Percentiles rank a stretch among this genome's conserved stretches.
These are phyloP conservation scores for Psilocybe cyanescens DNA, from an alignment of 768 basidiomycete species.

Conservation along the genomic window DNA sequence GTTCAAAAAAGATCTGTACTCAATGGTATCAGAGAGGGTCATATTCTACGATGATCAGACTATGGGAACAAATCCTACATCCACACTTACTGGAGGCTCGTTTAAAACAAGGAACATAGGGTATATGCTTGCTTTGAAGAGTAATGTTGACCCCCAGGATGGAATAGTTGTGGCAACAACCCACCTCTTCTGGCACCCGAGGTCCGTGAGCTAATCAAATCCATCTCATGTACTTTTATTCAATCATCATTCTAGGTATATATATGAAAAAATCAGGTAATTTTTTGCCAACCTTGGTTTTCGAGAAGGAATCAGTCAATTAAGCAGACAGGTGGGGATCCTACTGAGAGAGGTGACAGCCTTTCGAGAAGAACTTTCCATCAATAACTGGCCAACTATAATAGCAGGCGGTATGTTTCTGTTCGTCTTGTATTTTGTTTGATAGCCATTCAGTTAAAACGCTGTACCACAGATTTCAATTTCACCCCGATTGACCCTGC, in stretches of 20 bases:
- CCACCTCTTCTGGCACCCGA: conserved; percentile 96
- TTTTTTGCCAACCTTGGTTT: neutral
- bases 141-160: conserved; percentile 36
- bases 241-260: conserved; percentile 47
- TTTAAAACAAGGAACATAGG: conserved; percentile 84
- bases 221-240: conserved; percentile 11
- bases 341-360: conserved; percentile 63
- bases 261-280: conserved; percentile 83
- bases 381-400: conserved; percentile 73
- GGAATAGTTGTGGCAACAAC: conserved; percentile 86
- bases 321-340: conserved; percentile 73
- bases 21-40: conserved; percentile 44
- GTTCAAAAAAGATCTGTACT: conserved; percentile 59
- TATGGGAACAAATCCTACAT: conserved; percentile 42
- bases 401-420: conserved; percentile 74
- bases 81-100: conserved; percentile 53
- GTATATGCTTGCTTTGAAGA: conserved; percentile 68
- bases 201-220: conserved; percentile 43
- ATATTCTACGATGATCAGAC: conserved; percentile 74
- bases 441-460: neutral
- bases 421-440: neutral
- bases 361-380: conserved; percentile 52
- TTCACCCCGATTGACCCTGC: conserved; percentile 81
- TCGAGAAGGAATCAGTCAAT: neutral
- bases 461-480: conserved; percentile 75